Conservation (phyloP, 805 yeast genomes). For the Pichia phayaonensis region DNA sequence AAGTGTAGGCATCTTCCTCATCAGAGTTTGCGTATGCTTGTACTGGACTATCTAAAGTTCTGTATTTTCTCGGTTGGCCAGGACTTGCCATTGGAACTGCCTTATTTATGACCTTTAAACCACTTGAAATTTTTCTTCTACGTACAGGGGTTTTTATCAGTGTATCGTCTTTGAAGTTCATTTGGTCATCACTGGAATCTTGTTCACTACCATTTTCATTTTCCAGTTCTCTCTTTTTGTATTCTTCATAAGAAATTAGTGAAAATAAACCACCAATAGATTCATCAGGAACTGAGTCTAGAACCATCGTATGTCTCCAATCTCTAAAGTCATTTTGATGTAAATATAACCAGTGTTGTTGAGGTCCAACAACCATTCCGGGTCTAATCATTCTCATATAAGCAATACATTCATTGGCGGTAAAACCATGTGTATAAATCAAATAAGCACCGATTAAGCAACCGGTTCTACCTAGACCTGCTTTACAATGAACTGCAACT, state of each 20-base stretch:
- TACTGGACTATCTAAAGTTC: conserved; percentile 28
- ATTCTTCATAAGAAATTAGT: conserved; percentile 53
- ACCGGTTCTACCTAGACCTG: conserved; percentile 97
- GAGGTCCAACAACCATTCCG: conserved; percentile 99
- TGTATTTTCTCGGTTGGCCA: conserved; percentile 86
- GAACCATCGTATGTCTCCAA: conserved; percentile 88
- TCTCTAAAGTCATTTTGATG: conserved; percentile 95
- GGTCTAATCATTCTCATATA: conserved; percentile 95
- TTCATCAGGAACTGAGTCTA: conserved; percentile 60
- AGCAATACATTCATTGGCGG: conserved; percentile 94
- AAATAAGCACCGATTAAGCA: conserved; percentile 96
- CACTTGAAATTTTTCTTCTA: conserved; percentile 60
- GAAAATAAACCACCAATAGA: conserved; percentile 62
- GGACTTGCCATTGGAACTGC: conserved; percentile 92
- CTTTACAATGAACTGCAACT: conserved; percentile 98
- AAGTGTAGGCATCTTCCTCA: conserved; percentile 28
- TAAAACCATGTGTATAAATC: conserved; percentile 92
- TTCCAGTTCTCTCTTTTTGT: conserved; percentile 38
- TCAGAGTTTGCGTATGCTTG: conserved; percentile 28
- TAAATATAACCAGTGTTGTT: conserved; percentile 95
- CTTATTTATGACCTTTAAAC: conserved; percentile 48
- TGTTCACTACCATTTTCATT: conserved; percentile 20
- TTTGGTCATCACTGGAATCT: conserved; percentile 21
- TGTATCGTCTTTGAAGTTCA: conserved; percentile 14
- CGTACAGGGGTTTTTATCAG: conserved; percentile 69